A percentile compares a stretch with the other conserved stretches of the same genome.
Conservation (phyloP, 495 filamentous ascomycete genomes). For the Xanthoparmelia taractica region DNA sequence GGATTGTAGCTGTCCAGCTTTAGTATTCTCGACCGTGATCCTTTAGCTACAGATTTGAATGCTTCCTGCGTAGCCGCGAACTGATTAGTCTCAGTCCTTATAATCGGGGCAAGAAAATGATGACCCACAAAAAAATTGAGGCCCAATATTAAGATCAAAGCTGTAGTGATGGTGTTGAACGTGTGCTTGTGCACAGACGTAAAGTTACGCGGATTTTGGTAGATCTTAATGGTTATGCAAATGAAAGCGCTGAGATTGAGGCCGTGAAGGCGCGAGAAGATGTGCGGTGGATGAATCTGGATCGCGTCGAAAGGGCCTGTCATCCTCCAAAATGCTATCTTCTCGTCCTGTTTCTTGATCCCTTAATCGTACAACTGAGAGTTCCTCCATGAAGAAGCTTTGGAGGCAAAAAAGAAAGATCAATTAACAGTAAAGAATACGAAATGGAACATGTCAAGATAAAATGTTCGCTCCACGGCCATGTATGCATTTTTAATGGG, state of each 20-base stretch:
- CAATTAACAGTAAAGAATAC: too few species aligned
- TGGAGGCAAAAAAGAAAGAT: neutral
- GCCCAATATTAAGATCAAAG: constrained; percentile 17
- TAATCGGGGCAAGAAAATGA: neutral
- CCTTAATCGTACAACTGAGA: neutral
- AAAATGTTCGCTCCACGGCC: too few species aligned
- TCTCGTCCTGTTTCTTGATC: neutral
- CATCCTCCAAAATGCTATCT: too few species aligned
- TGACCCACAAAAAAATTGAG: constrained; percentile 21
- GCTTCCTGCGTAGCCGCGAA: constrained; percentile 12
- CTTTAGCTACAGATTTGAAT: constrained; percentile 23
- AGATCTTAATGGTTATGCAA: constrained; percentile 1
- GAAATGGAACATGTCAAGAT: too few species aligned
- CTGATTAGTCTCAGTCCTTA: neutral
- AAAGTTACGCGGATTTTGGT: constrained; percentile 9
- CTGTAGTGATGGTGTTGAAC: constrained; percentile 20
- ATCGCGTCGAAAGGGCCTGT: too few species aligned
- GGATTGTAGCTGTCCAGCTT: neutral
- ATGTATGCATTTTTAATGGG: too few species aligned
- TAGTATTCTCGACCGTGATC: constrained; percentile 7
- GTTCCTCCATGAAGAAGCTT: neutral
- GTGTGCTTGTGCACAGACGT: constrained; percentile 5
- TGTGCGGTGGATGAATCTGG: neutral
- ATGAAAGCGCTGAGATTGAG: constrained; percentile 3
- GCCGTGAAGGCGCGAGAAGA: neutral